phyloP scores from a whole-genome alignment of 2,329 filamentous ascomycete species.

The Neobulgaria alba region DNA sequence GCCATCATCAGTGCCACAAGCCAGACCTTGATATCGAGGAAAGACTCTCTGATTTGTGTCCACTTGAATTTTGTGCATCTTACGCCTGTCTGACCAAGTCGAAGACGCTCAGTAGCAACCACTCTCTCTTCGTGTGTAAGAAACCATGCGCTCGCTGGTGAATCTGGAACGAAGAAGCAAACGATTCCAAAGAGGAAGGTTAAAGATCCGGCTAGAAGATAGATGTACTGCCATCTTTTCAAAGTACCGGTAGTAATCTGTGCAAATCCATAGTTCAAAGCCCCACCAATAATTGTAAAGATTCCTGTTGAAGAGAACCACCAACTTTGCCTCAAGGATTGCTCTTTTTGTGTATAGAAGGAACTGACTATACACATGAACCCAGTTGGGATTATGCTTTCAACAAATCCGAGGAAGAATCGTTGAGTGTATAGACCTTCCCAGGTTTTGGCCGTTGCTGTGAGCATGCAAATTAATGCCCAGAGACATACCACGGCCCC shows the following conservation, averaged over 20 bases:
- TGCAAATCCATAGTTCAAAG: slow-evolving; percentile 59
- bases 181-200: slow-evolving; percentile 56
- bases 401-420: slow-evolving; percentile 54
- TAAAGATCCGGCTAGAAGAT: slow-evolving; percentile 53
- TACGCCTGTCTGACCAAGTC: slow-evolving; percentile 54
- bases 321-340: slow-evolving; percentile 55
- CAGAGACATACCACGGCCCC: slow-evolving; percentile 56
- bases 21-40: slow-evolving; percentile 54
- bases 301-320: slow-evolving; percentile 51
- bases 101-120: slow-evolving; percentile 54
- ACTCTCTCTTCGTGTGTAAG: slow-evolving; percentile 52
- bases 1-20: slow-evolving; percentile 61
- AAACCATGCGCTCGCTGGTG: slow-evolving; percentile 61
- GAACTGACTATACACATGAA: slow-evolving; percentile 57
- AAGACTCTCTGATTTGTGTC: slow-evolving; percentile 48
- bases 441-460: slow-evolving; percentile 56
- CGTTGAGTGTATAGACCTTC: slow-evolving; percentile 57
- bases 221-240: slow-evolving; percentile 62
- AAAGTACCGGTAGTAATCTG: slow-evolving; percentile 48
- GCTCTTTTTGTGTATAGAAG: slow-evolving; percentile 58
- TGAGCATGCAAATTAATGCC: slow-evolving; percentile 59
- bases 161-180: slow-evolving; percentile 59
- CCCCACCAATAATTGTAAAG: slow-evolving; percentile 55
- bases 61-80: slow-evolving; percentile 52
- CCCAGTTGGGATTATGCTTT: slow-evolving; percentile 55